phyloP scores from a whole-genome alignment of 805 yeast genomes.

The Candida morakotiae region DNA sequence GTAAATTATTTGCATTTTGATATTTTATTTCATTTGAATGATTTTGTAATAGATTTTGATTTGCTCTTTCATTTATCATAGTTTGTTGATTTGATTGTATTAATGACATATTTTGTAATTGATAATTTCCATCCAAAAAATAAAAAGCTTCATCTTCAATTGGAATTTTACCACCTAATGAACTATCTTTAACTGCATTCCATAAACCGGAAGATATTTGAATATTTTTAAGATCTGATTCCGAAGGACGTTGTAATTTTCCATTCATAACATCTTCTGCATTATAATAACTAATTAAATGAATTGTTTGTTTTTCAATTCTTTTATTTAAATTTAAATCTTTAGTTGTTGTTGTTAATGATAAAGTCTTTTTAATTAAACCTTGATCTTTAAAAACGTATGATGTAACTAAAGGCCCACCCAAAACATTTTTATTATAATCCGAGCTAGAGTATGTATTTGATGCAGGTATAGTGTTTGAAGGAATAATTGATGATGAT shows the following conservation, averaged over 20 bases:
- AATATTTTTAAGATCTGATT: constrained; percentile 48
- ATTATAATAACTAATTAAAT: constrained; percentile 74
- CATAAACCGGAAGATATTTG: constrained; percentile 46
- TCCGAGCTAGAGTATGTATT: constrained; percentile 9
- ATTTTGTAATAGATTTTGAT: background rate
- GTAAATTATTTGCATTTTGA: background rate
- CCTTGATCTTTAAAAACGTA: constrained; percentile 70
- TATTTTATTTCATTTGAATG: constrained; percentile 1
- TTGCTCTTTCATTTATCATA: background rate
- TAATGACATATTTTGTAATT: constrained; percentile 36
- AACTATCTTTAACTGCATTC: constrained; percentile 53
- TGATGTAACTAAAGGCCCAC: constrained; percentile 55
- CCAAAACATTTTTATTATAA: constrained; percentile 27
- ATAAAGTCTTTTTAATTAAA: constrained; percentile 76
- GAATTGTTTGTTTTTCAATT: constrained; percentile 47
- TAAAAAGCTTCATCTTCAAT: constrained; percentile 50
- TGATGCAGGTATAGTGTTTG: constrained; percentile 7
- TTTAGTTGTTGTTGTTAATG: constrained; percentile 46
- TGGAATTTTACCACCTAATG: constrained; percentile 53
- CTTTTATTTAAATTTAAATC: constrained; percentile 23
- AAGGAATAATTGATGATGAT: background rate
- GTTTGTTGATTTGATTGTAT: constrained; percentile 15
- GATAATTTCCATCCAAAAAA: constrained; percentile 42
- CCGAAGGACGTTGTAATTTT: constrained; percentile 54
- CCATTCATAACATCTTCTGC: constrained; percentile 69